These are phyloP conservation scores for Mycena floridula DNA, from an alignment of 768 basidiomycete genomes.

Conservation along the genomic window DNA sequence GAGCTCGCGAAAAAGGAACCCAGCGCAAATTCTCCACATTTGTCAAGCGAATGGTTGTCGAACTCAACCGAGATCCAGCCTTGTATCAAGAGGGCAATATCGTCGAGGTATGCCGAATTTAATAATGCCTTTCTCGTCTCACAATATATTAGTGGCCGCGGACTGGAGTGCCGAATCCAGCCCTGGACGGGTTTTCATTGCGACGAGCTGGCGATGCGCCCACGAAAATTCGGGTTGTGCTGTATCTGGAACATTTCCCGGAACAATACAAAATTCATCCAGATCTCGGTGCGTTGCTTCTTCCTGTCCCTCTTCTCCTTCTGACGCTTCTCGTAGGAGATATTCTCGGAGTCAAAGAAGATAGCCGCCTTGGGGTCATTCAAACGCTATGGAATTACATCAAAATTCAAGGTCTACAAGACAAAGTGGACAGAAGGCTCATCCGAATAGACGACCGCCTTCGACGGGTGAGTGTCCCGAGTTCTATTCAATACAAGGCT, in stretches of 20 bases:
- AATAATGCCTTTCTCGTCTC: background rate
- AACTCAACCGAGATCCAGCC: slow-evolving; percentile 79
- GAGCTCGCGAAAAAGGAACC: slow-evolving; percentile 54
- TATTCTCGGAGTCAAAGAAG: slow-evolving; percentile 77
- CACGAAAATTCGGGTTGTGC: slow-evolving; percentile 74
- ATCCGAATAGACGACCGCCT: slow-evolving; percentile 67
- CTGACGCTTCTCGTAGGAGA: slow-evolving; percentile 31
- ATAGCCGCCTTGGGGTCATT: slow-evolving; percentile 74
- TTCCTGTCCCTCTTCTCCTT: background rate
- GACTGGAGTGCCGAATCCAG: slow-evolving; percentile 46
- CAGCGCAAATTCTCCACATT: slow-evolving; percentile 81
- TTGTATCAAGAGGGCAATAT: slow-evolving; percentile 83
- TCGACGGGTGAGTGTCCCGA: slow-evolving; percentile 40
- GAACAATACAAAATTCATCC: slow-evolving; percentile 78
- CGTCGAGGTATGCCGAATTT: slow-evolving; percentile 57
- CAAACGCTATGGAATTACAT: slow-evolving; percentile 91
- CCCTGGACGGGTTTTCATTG: slow-evolving; percentile 83
- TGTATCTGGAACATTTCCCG: slow-evolving; percentile 82
- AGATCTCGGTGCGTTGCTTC: slow-evolving; percentile 54
- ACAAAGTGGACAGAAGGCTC: slow-evolving; percentile 69
- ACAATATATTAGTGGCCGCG: slow-evolving; percentile 51
- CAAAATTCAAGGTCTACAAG: slow-evolving; percentile 76
- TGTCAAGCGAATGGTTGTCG: slow-evolving; percentile 78
- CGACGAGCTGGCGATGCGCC: slow-evolving; percentile 74
- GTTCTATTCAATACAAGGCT: background rate